Base-by-base conservation (phyloP, 257 asterid species). In the Solanum commersonii region DNA sequence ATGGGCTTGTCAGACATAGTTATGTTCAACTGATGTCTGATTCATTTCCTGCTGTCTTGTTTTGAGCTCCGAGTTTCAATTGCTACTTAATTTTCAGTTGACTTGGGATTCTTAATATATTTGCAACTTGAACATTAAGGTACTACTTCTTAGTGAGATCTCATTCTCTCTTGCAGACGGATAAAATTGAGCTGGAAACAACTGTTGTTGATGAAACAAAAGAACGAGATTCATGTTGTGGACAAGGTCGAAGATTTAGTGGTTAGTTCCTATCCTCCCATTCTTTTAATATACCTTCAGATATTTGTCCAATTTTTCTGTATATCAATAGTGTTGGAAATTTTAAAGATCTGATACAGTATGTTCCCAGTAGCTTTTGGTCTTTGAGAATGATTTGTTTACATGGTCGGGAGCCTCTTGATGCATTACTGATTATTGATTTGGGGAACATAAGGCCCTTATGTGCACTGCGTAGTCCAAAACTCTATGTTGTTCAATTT, bases 201-300 rank as follows among this genome's bases (percentile, higher is more conserved):
- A 97, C 99, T 68, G 99, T 97, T 83, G 98, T 97, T 87, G 99
- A 97, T 89, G 99, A 97, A 91, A 96, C 99, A 38, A 97, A 96
- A 93, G 99, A 93, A 86, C 93, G 99, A 27, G 98, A 96, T 91
- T 97, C 99, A 68, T 96, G 93, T 91, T 93, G 95, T 88, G 99
- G 96, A 87, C 96, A 93, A 90, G 99, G 96, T 84, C 91, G 98
- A 94, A 95, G 99, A 93, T 95, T 95, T 88, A 97, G 99, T 90
- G 99, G 99, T 97, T 88, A 88, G 98, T 95, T 89, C 88, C 83
- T 15, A 86, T 46, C 67, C 68, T 46, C 85, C 38, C 5, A 46
- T 25, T 46, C 85, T 38, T 46, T 14, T 78, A 38, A 44, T 79
- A 27, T 16, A 38, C 22, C 56, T 76, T 81, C 68, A 46, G 85